Conservation (phyloP, 441 rosid species). For the Eutrema salsugineum region DNA sequence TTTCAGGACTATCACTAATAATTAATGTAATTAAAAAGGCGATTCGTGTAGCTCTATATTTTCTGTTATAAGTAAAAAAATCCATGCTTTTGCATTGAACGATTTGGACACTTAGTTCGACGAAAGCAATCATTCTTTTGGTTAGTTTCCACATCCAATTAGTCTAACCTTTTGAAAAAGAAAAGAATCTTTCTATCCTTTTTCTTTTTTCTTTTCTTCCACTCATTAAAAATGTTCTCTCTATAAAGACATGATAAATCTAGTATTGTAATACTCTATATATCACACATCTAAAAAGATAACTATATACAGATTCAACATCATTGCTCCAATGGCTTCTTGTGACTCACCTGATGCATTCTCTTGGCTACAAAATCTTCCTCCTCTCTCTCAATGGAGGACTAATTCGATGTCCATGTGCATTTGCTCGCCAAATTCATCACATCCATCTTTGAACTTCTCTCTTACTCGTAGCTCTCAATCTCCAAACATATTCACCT, state of each 20-base stretch:
- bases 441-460: conserved; percentile 57
- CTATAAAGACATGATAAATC: conserved; percentile 2
- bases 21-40: not conserved
- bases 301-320: not conserved
- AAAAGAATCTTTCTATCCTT: conserved; percentile 7
- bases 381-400: conserved; percentile 60
- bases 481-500: conserved; percentile 35
- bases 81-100: conserved; percentile 12
- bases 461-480: conserved; percentile 35
- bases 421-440: conserved; percentile 55
- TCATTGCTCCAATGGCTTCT: conserved; percentile 46
- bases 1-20: not conserved
- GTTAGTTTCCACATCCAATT: not conserved
- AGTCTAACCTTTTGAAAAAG: conserved; percentile 7
- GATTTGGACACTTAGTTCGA: conserved; percentile 1
- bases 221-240: not conserved
- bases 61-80: not conserved
- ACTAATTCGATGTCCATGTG: conserved; percentile 45
- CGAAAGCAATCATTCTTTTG: not conserved
- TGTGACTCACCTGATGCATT: conserved; percentile 51
- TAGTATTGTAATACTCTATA: not conserved
- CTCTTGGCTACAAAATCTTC: conserved; percentile 70
- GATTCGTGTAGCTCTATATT: not conserved
- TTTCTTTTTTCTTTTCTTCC: not conserved
- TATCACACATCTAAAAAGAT: not conserved